Conservation (phyloP, 768 basidiomycete species). For the Mycena haematopus region DNA sequence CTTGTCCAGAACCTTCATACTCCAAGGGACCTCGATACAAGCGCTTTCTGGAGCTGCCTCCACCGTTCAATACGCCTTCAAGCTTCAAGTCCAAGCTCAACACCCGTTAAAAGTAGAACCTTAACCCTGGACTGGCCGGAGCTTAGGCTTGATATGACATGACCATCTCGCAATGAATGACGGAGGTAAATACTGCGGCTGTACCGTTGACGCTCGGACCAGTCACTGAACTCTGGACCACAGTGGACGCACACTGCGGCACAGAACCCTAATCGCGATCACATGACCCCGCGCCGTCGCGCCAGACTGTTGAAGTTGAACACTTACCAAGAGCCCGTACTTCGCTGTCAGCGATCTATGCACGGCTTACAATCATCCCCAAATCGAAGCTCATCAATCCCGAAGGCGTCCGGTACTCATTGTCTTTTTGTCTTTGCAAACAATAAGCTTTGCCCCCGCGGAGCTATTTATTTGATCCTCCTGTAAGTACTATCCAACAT, state of each 20-base stretch:
- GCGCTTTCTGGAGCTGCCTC: neutral
- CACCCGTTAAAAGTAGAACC: neutral
- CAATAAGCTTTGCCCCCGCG: constrained; percentile 18
- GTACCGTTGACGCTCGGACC: no score
- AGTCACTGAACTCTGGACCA: no score
- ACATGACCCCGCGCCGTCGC: no score
- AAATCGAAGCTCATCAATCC: neutral
- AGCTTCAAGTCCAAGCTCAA: neutral
- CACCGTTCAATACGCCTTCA: neutral
- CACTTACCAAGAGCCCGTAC: no score
- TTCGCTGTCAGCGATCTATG: neutral
- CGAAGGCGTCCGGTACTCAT: neutral
- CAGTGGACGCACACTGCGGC: no score
- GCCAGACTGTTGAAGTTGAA: no score
- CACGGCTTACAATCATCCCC: neutral
- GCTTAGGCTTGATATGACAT: neutral
- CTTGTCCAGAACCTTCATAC: neutral
- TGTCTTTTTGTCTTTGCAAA: constrained; percentile 26
- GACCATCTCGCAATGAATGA: neutral
- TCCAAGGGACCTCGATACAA: no score
- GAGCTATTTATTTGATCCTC: constrained; percentile 1
- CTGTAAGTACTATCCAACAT: neutral
- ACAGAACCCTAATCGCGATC: neutral
- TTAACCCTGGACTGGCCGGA: neutral
- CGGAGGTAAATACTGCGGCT: neutral